Evolutionary conservation across 1,139 yeast genomes (phyloP).

Genomic region (Zygosaccharomyces sapae): DNA sequence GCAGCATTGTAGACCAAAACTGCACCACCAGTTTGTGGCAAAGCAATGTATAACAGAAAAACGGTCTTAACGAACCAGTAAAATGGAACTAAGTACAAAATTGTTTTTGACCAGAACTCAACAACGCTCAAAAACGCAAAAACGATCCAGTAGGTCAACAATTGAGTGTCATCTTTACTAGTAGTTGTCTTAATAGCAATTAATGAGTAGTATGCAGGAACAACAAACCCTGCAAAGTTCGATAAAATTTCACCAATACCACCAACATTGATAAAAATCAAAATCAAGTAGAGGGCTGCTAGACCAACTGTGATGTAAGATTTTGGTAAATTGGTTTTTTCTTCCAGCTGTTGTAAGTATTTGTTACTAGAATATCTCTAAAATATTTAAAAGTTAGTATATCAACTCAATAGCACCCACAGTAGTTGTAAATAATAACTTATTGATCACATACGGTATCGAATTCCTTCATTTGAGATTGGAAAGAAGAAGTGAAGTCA

Average conservation of each 20-base stretch:
- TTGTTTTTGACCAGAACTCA: constrained; percentile 94
- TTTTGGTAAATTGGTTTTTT: constrained; percentile 72
- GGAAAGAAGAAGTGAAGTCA: constrained; percentile 25
- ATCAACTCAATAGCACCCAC: too few species aligned
- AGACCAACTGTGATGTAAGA: constrained; percentile 74
- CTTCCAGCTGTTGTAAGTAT: constrained; percentile 54
- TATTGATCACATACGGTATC: constrained; percentile 24
- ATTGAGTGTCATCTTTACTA: constrained; percentile 74
- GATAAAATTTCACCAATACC: constrained; percentile 91
- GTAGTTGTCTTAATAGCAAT: constrained; percentile 71
- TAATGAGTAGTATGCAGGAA: constrained; percentile 88
- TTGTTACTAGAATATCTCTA: constrained; percentile 43
- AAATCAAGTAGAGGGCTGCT: constrained; percentile 60
- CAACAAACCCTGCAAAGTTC: constrained; percentile 83
- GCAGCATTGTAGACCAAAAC: constrained; percentile 57
- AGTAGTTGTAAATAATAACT: not conserved
- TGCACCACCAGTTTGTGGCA: constrained; percentile 89
- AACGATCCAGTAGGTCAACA: constrained; percentile 94
- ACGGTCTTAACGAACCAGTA: constrained; percentile 91
- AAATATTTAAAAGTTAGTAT: too few species aligned
- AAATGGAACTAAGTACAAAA: constrained; percentile 91
- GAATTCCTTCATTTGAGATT: constrained; percentile 27
- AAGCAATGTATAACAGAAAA: constrained; percentile 80
- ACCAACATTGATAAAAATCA: constrained; percentile 84
- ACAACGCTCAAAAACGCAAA: constrained; percentile 84